A percentile compares a stretch with the other conserved stretches of the same genome.
phyloP scores from a whole-genome alignment of 2,329 filamentous ascomycete species.

The Diaporthe sp. region DNA sequence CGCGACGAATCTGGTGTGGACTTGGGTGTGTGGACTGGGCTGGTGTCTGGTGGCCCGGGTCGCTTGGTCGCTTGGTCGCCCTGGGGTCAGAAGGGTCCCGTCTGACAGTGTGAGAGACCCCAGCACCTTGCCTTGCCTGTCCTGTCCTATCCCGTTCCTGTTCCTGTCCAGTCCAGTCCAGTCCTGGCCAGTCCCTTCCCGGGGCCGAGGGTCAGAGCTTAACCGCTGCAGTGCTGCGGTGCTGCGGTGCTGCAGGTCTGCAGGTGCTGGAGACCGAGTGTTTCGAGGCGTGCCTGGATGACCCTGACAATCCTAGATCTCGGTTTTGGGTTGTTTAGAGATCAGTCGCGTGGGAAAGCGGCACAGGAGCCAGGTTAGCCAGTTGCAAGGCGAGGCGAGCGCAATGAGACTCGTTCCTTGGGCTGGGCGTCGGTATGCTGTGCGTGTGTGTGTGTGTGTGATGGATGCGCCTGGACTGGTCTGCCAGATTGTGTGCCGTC shows the following conservation, averaged over 20 bases:
- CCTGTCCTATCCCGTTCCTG: slow-evolving; percentile 12
- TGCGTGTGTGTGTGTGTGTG: neutral
- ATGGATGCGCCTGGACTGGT: neutral
- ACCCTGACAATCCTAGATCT: slow-evolving; percentile 30
- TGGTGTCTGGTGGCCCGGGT: neutral
- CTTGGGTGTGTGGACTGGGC: slow-evolving; percentile 16
- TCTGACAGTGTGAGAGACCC: slow-evolving; percentile 19
- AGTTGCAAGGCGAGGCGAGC: slow-evolving; percentile 7
- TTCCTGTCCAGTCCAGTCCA: neutral
- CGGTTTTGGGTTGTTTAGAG: slow-evolving; percentile 24
- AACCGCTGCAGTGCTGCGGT: slow-evolving; percentile 5
- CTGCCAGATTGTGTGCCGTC: slow-evolving; percentile 5
- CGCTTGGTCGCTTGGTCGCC: neutral
- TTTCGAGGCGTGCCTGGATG: slow-evolving; percentile 35
- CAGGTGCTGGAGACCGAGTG: slow-evolving; percentile 30
- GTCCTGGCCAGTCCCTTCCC: slow-evolving; percentile 17
- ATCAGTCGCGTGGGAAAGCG: slow-evolving; percentile 14
- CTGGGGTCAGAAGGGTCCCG: slow-evolving; percentile 9
- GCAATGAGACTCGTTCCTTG: neutral
- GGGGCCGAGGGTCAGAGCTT: slow-evolving; percentile 19
- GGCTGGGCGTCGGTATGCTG: neutral
- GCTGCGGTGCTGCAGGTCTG: slow-evolving; percentile 14
- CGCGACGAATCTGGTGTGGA: slow-evolving; percentile 21
- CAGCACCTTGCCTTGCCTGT: slow-evolving; percentile 2
- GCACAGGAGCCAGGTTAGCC: slow-evolving; percentile 12